Evolutionary conservation across 345 rosid species (phyloP), one percentile per base, ranked within the genome.

Genomic region (Populus deltoides): DNA sequence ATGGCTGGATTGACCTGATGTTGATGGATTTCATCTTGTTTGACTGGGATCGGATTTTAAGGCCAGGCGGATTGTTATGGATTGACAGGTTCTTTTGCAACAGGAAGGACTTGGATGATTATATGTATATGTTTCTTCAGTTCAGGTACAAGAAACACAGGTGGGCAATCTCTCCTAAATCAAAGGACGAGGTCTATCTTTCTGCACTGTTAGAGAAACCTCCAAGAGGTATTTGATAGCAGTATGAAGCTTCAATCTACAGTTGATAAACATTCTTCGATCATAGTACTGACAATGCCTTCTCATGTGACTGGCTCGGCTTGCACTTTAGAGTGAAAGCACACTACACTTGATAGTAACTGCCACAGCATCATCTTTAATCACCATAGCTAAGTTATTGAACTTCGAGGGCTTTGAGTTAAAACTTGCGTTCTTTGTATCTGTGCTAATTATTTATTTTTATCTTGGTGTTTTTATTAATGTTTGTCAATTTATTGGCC

Each of bases 151-250:
- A 85, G 95, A 94, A 93, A 83, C 94, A 90, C 67, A 93, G 85
- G 84, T 92, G 98, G 98, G 84, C 84, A 73, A 38, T 91, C 76
- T 86, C 90, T 69, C 89, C 91, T 13, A 93, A 93, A 43, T 93
- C 97, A 18, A 81, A 85, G 27, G 86, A 89, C 38, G 90, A 92
- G 75, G 93, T 88, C 71, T 94, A 89, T 75, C 90, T 93, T 57
- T 94, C 98, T 73, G 97, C 98, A 25, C 71, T 93, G 76, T 76
- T 94, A 5, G 94, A 94, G 92, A 94, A 94, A 77, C 97, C 97
- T 78, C 94, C 92, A 16, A 83, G 94, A 79, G 94, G 93, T 69
- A 87, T 92, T 59, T 92, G 87, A 83, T 81, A 49, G 49, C 39
- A 59, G 15, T 5, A 7, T 27, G 7, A 6, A 15, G 9, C 57